phyloP scores from a whole-genome alignment of 176 grass and related monocot genomes.

The Carex cristatella region DNA sequence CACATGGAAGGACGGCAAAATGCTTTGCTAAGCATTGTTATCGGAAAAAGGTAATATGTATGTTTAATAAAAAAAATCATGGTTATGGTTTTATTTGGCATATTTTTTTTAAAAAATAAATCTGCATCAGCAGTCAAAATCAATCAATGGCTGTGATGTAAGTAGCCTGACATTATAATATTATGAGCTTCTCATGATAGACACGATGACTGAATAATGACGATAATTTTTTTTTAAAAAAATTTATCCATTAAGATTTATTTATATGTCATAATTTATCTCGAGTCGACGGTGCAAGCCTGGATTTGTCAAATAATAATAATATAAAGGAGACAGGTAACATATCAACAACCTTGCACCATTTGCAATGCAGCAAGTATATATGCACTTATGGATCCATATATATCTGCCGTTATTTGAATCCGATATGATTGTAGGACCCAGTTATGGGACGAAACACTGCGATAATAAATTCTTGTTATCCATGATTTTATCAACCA shows the following conservation, averaged over 20 bases:
- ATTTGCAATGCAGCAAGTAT: not conserved
- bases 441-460: not conserved
- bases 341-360: not conserved
- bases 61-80: not conserved
- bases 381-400: not conserved
- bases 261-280: not conserved
- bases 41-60: not conserved
- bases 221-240: no score
- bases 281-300: not conserved
- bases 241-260: not conserved
- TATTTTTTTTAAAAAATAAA: not conserved
- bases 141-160: not conserved
- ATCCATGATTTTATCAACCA: no score
- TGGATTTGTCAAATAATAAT: not conserved
- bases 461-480: not conserved
- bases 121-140: not conserved
- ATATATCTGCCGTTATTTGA: not conserved
- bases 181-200: no score
- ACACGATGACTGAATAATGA: no score
- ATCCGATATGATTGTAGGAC: not conserved
- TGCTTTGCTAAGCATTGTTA: conserved; percentile 9
- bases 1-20: not conserved
- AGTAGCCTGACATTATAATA: no score
- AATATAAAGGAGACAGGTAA: not conserved
- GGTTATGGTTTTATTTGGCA: not conserved